phyloP scores from a whole-genome alignment of 768 basidiomycete species.

The Tylopilus cervinicoccineus region DNA sequence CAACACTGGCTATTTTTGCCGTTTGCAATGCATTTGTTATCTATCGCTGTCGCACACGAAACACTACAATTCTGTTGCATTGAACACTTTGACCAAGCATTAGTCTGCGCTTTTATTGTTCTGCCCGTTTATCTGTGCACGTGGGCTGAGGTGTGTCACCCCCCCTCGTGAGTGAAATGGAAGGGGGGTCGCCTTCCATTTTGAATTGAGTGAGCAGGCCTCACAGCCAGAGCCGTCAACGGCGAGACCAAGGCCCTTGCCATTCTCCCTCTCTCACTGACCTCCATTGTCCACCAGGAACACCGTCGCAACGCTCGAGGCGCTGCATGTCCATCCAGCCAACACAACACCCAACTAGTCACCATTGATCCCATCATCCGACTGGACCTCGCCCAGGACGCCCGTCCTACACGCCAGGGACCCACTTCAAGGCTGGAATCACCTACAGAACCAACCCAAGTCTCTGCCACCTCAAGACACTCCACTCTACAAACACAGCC shows the following conservation, averaged over 20 bases:
- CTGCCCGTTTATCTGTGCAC: neutral
- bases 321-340: constrained; percentile 26
- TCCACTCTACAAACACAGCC: constrained; percentile 24
- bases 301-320: constrained; percentile 19
- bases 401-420: constrained; percentile 39
- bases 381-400: constrained; percentile 55
- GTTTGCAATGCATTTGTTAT: constrained; percentile 33
- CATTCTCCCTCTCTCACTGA: constrained; percentile 17
- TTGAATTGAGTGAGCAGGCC: constrained; percentile 16
- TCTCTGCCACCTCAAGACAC: constrained; percentile 24
- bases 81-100: constrained; percentile 25
- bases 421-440: constrained; percentile 47
- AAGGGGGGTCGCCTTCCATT: constrained; percentile 28
- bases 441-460: constrained; percentile 29
- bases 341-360: constrained; percentile 27
- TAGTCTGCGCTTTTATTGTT: constrained; percentile 12
- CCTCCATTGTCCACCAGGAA: constrained; percentile 18
- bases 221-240: constrained; percentile 21
- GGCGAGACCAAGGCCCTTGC: constrained; percentile 23
- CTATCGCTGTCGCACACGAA: constrained; percentile 28
- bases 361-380: constrained; percentile 69
- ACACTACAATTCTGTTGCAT: constrained; percentile 23
- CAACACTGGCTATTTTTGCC: constrained; percentile 25
- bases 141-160: constrained; percentile 12
- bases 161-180: constrained; percentile 14